These are phyloP conservation scores for Dryas drummondii DNA, from an alignment of 306 rosid species.

Conservation along the genomic window DNA sequence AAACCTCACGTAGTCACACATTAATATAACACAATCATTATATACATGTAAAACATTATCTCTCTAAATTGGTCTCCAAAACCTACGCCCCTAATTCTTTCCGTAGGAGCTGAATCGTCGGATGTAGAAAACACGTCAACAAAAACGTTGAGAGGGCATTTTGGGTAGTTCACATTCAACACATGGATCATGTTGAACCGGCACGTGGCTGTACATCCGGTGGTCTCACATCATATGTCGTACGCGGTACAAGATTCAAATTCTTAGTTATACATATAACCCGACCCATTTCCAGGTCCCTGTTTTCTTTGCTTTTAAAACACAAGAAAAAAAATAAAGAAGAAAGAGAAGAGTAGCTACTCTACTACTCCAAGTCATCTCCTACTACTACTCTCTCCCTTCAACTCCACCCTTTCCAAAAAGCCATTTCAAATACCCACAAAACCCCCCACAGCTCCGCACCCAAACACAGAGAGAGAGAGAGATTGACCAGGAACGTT, in stretches of 20 bases:
- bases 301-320: constrained; percentile 17
- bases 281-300: neutral
- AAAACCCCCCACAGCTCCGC: neutral
- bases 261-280: neutral
- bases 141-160: constrained; percentile 3
- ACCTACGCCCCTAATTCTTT: too few relatives aligned
- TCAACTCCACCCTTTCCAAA: constrained; percentile 31
- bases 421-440: neutral
- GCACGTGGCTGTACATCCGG: constrained; percentile 54
- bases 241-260: constrained; percentile 55
- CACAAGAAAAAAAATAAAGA: constrained; percentile 24
- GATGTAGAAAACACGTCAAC: neutral
- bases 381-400: constrained; percentile 29
- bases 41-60: neutral
- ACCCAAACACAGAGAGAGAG: neutral
- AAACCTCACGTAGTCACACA: too few relatives aligned
- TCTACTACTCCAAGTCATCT: constrained; percentile 30
- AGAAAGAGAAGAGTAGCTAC: constrained; percentile 46
- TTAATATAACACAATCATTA: too few relatives aligned
- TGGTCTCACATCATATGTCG: constrained; percentile 23
- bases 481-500: constrained; percentile 10
- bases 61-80: neutral
- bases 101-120: neutral
- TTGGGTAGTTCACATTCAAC: constrained; percentile 7
- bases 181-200: constrained; percentile 25